phyloP scores from a whole-genome alignment of 108 stramenopile genomes.

The Pseudonitzschia delicatissima region DNA sequence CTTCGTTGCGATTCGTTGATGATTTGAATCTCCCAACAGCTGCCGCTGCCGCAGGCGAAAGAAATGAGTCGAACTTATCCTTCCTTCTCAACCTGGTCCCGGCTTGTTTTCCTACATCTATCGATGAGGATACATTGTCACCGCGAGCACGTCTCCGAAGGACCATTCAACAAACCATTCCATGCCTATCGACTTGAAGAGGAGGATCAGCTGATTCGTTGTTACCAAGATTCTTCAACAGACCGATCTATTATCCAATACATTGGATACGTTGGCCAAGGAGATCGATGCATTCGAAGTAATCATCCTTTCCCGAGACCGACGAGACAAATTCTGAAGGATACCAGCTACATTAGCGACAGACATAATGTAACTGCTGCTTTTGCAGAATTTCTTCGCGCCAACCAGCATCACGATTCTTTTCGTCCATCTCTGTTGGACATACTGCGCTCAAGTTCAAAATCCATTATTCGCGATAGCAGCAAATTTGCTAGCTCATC shows the following conservation, averaged over 20 bases:
- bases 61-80: slow-evolving; percentile 14
- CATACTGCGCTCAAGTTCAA: neutral
- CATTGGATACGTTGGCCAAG: slow-evolving; percentile 53
- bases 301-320: slow-evolving; percentile 62
- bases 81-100: slow-evolving; percentile 28
- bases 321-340: neutral
- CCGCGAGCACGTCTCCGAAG: neutral
- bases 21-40: slow-evolving; percentile 23
- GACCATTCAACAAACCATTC: neutral
- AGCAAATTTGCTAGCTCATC: neutral
- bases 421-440: neutral
- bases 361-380: neutral
- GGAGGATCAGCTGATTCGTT: slow-evolving; percentile 3
- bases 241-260: slow-evolving; percentile 40
- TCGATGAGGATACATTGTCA: slow-evolving; percentile 13
- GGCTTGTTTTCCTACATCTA: slow-evolving; percentile 10
- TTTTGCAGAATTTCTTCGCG: neutral
- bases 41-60: neutral
- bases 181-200: neutral
- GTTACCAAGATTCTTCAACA: slow-evolving; percentile 6
- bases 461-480: neutral
- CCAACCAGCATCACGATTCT: neutral
- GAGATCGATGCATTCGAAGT: slow-evolving; percentile 68
- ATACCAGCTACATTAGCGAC: neutral
- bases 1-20: neutral